A percentile compares a stretch with the other conserved stretches of the same genome.
Conservation (phyloP, 768 basidiomycete genomes). For the Neoboletus subvelutipes region DNA sequence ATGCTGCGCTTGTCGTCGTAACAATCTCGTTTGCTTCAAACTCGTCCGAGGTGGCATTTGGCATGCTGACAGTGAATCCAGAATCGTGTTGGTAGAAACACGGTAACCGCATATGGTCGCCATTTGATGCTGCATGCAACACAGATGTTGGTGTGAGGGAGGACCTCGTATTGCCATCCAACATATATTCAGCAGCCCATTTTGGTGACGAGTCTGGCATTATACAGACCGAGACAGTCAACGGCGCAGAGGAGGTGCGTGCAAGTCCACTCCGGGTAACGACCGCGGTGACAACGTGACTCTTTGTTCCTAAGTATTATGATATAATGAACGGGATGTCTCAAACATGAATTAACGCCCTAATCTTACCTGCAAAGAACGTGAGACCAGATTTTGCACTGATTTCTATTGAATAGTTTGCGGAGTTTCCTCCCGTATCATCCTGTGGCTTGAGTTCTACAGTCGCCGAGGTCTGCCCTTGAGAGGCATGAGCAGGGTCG, state of each 20-base stretch:
- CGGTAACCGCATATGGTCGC: background rate
- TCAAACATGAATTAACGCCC: too few species aligned
- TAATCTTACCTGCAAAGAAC: too few species aligned
- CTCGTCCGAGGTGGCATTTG: slow-evolving; percentile 4
- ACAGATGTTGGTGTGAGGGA: background rate
- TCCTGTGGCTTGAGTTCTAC: too few species aligned
- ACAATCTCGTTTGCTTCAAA: background rate
- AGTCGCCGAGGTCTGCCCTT: too few species aligned
- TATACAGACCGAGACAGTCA: background rate
- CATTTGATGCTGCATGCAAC: background rate
- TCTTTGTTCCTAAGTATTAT: background rate
- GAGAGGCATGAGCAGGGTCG: too few species aligned
- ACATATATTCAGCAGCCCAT: slow-evolving; percentile 8
- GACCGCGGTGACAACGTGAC: background rate
- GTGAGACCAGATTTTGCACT: too few species aligned
- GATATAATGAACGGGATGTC: too few species aligned
- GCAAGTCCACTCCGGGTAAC: slow-evolving; percentile 15
- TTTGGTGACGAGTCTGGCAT: background rate
- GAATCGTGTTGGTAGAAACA: accelerated
- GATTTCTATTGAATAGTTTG: too few species aligned
- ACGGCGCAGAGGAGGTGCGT: slow-evolving; percentile 5
- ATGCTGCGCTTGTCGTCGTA: slow-evolving; percentile 6
- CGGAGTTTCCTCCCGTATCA: too few species aligned
- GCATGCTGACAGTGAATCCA: slow-evolving; percentile 4
- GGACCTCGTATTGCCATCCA: too few species aligned